Conservation (phyloP, 129 eudicot species). For the Oenanthe sinensis region DNA sequence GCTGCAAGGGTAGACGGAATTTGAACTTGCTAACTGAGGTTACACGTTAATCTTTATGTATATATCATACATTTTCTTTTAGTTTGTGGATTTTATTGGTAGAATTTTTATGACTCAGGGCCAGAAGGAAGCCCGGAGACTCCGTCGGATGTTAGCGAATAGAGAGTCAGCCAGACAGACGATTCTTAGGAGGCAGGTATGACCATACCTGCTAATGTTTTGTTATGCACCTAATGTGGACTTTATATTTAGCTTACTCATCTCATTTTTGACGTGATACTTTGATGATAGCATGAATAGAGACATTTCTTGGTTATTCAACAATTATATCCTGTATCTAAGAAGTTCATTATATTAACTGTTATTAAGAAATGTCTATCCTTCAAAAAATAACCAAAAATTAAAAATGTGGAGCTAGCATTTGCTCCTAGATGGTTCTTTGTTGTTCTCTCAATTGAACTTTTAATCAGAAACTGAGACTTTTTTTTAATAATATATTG, state of each 20-base stretch:
- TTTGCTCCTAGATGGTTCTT: not conserved
- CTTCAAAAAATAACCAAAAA: not conserved
- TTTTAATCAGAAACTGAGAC: not conserved
- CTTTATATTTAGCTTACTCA: not conserved
- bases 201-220: not conserved
- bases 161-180: conserved; percentile 86
- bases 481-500: not conserved
- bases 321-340: not conserved
- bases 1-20: conserved; percentile 34
- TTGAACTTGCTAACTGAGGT: conserved; percentile 30
- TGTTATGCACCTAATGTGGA: not conserved
- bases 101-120: conserved; percentile 24
- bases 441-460: not conserved
- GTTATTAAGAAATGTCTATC: not conserved
- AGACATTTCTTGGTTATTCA: not conserved
- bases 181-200: conserved; percentile 71
- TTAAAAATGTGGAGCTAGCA: not conserved
- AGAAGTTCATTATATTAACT: not conserved
- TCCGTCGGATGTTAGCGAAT: conserved; percentile 71
- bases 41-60: not conserved
- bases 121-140: conserved; percentile 59
- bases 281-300: not conserved
- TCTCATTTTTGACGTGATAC: not conserved
- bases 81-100: not conserved
- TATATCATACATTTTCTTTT: not conserved